phyloP scores from a whole-genome alignment of 148 eudicot species.

The Cornus kousa region DNA sequence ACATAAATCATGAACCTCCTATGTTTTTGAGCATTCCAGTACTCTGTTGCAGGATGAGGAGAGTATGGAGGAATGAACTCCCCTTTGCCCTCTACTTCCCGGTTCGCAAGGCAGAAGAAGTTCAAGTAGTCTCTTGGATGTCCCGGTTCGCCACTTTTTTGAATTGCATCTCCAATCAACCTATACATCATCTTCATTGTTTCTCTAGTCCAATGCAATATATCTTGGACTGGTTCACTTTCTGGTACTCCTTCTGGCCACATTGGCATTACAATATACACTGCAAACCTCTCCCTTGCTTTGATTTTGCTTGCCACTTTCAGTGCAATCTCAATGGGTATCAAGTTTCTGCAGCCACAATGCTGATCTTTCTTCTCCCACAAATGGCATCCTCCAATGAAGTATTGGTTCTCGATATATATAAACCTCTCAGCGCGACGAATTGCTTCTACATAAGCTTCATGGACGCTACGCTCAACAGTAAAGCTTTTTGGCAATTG shows the following conservation, averaged over 20 bases:
- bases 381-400: slow-evolving; percentile 72
- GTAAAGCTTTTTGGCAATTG: slow-evolving; percentile 34
- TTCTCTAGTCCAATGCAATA: slow-evolving; percentile 82
- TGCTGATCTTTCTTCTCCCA: slow-evolving; percentile 72
- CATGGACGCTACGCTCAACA: slow-evolving; percentile 75
- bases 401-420: slow-evolving; percentile 88
- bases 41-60: slow-evolving; percentile 68
- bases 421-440: slow-evolving; percentile 77
- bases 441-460: slow-evolving; percentile 79
- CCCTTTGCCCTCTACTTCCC: slow-evolving; percentile 58
- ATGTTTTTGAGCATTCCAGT: slow-evolving; percentile 71
- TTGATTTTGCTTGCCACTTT: slow-evolving; percentile 69
- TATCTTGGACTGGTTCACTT: slow-evolving; percentile 75
- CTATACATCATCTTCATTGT: slow-evolving; percentile 89
- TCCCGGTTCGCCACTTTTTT: slow-evolving; percentile 48
- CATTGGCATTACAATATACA: slow-evolving; percentile 82
- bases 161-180: slow-evolving; percentile 65
- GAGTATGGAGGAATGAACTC: slow-evolving; percentile 70
- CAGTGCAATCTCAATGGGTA: slow-evolving; percentile 85
- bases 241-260: slow-evolving; percentile 97
- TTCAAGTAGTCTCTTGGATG: slow-evolving; percentile 86
- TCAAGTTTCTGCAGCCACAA: slow-evolving; percentile 76
- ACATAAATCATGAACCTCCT: slow-evolving; percentile 95
- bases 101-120: slow-evolving; percentile 90
- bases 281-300: slow-evolving; percentile 76